Percentiles rank a stretch among this genome's conserved stretches.
These are phyloP conservation scores for Vigna trinervia DNA, from an alignment of 306 rosid genomes.

Conservation along the genomic window DNA sequence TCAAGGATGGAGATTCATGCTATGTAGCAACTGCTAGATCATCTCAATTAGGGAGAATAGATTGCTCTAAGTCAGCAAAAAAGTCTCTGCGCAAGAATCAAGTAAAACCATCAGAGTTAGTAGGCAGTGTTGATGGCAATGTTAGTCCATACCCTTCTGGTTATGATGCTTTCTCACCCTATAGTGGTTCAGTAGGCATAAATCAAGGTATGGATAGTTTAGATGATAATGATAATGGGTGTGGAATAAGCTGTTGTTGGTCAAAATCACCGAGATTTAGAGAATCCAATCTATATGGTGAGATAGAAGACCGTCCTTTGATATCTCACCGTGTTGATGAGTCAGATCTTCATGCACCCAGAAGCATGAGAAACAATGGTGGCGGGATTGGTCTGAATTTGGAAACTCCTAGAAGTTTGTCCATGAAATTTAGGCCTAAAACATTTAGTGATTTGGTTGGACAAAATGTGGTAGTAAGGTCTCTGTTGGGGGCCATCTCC, in stretches of 20 bases:
- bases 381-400: conserved; percentile 53
- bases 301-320: conserved; percentile 65
- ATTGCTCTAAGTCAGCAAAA: conserved; percentile 38
- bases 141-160: conserved; percentile 60
- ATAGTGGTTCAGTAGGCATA: conserved; percentile 29
- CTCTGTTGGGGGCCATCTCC: conserved; percentile 76
- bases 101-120: conserved; percentile 43
- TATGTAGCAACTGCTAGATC: conserved; percentile 38
- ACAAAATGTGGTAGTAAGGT: conserved; percentile 76
- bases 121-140: conserved; percentile 49
- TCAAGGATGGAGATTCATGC: conserved; percentile 54
- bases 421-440: conserved; percentile 77
- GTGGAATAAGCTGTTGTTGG: conserved; percentile 74
- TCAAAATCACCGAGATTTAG: conserved; percentile 74
- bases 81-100: conserved; percentile 42
- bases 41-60: conserved; percentile 51
- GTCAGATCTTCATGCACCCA: conserved; percentile 35
- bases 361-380: conserved; percentile 48
- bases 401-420: conserved; percentile 71
- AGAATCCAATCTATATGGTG: conserved; percentile 49
- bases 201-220: conserved; percentile 55
- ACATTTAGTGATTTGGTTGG: conserved; percentile 84
- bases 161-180: conserved; percentile 50
- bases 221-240: conserved; percentile 55
- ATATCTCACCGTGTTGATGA: conserved; percentile 53